Evolutionary conservation across 768 basidiomycete genomes (phyloP), one percentile per base, ranked within the genome.

Genomic region (Pholiota microspora): DNA sequence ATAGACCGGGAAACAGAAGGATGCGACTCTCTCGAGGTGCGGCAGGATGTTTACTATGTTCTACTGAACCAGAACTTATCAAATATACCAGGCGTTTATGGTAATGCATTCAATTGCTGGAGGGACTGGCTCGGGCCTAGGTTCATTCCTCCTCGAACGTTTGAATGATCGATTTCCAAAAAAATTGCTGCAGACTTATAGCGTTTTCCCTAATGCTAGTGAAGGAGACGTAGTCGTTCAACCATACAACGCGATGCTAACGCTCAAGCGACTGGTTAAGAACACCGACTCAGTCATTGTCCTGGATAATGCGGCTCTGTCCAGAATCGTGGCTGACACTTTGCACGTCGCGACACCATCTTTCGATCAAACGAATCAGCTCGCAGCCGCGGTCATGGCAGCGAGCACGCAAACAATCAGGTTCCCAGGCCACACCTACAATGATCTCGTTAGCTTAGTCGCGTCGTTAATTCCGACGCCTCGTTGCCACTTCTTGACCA

Each of bases 341-440:
- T 67, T 98, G 58, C 92, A 97, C 62, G 76, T 90, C 0, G 89
- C 92, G 64, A 94, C 88, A 3, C 88, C 91, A 4, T 85, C 87
- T 29, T 94, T 94, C 62, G 92, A 92, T 66, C 93, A 95, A 66
- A 94, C 92, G 3, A 95, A 96, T 67, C 93, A 95, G 61, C 80
- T 95, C 28, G 92, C 91, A 60, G 88, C 97, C 4, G 98, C 97
- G 0, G 96, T 98, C 35, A 98, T 99, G 84, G 90, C 96, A 6
- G 96, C 95, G 9, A 94, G 92, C 58, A 99, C 96, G 0, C 93
- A 95, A 64, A 98, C 96, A 15, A 81, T 99, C 21, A 84, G 96
- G 63, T 99, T 97, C 73, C 96, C 96, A 0, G 92, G 94, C 47
- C 98, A 98, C 72, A 98, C 97, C 94, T 98, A 98, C 77, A 99